These are phyloP conservation scores for Phaffomyces opuntiae DNA, from an alignment of 805 yeast species.

Conservation along the genomic window DNA sequence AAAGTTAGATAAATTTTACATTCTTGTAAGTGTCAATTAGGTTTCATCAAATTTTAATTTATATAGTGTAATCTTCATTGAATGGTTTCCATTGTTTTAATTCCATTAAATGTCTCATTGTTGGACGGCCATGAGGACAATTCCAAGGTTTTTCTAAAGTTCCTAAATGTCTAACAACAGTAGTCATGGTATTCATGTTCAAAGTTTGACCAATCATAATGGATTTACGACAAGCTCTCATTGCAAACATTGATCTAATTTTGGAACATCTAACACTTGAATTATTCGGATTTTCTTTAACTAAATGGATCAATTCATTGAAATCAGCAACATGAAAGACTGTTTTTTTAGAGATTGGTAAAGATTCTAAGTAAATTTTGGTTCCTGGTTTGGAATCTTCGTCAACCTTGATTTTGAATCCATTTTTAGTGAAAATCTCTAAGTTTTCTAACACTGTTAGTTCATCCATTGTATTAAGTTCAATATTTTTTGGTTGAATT, in stretches of 20 bases:
- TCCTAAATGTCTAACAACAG: constrained; percentile 62
- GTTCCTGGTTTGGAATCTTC: constrained; percentile 49
- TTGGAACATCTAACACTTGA: constrained; percentile 59
- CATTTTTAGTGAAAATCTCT: constrained; percentile 59
- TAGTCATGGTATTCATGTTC: constrained; percentile 50
- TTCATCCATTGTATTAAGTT: constrained; percentile 74
- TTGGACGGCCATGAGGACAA: constrained; percentile 95
- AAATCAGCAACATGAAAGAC: constrained; percentile 62
- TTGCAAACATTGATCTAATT: constrained; percentile 78
- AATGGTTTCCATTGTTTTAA: constrained; percentile 40
- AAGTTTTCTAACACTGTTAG: constrained; percentile 56
- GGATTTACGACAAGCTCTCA: constrained; percentile 91
- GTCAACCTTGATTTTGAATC: constrained; percentile 55
- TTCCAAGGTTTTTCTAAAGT: constrained; percentile 87
- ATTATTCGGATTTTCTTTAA: constrained; percentile 49
- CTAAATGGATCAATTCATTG: constrained; percentile 64
- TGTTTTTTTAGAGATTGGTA: constrained; percentile 69
- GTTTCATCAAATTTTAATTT: neutral
- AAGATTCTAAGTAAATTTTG: constrained; percentile 45
- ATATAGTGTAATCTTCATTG: constrained; percentile 33
- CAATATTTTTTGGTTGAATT: constrained; percentile 49
- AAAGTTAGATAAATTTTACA: too few species aligned
- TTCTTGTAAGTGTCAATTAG: neutral
- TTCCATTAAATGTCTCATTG: constrained; percentile 83
- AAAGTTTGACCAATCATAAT: constrained; percentile 89